phyloP scores from a whole-genome alignment of 805 yeast species.

The Clavispora phyllophila region DNA sequence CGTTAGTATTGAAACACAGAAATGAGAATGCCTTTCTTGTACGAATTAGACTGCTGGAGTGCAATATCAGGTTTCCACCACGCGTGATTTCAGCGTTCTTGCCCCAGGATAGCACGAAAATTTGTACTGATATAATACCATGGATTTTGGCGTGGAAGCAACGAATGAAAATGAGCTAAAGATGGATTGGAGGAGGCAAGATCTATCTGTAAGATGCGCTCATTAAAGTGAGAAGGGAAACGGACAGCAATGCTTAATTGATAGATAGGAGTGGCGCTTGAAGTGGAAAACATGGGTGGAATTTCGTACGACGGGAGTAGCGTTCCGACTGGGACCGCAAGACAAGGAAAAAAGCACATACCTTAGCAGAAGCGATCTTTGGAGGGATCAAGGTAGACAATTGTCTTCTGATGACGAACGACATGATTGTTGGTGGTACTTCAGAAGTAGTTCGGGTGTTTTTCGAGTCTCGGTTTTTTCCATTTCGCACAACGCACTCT shows the following conservation, averaged over 20 bases:
- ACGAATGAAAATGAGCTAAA: too few relatives aligned
- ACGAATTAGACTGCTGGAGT: too few relatives aligned
- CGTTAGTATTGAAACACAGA: constrained; percentile 25
- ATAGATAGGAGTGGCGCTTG: neutral
- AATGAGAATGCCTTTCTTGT: neutral
- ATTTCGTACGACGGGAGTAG: neutral
- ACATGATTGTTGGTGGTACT: constrained; percentile 41
- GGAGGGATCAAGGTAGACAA: constrained; percentile 97
- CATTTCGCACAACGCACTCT: constrained; percentile 12
- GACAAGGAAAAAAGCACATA: constrained; percentile 35
- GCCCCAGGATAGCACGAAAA: too few relatives aligned
- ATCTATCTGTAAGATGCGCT: too few relatives aligned
- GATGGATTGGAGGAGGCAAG: too few relatives aligned
- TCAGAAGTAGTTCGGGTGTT: constrained; percentile 6
- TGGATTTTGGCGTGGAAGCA: too few relatives aligned
- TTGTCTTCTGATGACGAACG: constrained; percentile 85
- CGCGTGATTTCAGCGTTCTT: too few relatives aligned
- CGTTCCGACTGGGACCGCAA: neutral
- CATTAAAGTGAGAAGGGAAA: too few relatives aligned
- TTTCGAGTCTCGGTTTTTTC: constrained; percentile 15
- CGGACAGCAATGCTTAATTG: neutral
- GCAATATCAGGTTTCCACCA: too few relatives aligned
- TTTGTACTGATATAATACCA: too few relatives aligned
- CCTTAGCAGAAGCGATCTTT: constrained; percentile 93
- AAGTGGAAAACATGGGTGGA: neutral